Conservation (phyloP, 139 green algal species). For the Chlorella sorokiniana region DNA sequence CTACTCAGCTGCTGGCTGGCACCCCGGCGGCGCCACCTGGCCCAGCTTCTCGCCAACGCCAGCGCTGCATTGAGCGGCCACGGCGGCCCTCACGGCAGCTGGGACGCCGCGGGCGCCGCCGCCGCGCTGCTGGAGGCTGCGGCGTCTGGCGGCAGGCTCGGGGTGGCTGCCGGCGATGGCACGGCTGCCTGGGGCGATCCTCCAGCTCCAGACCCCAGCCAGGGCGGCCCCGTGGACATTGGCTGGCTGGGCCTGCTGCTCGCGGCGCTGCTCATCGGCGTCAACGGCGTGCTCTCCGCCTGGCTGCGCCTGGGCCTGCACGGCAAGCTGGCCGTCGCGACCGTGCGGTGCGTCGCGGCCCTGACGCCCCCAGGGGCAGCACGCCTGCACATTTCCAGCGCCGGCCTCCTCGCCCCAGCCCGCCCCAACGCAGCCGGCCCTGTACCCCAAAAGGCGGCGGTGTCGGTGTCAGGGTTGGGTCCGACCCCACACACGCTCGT, state of each 20-base stretch:
- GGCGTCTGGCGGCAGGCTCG: not conserved
- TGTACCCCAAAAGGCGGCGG: no score
- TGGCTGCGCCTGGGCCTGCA: conserved; percentile 53
- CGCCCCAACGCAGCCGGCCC: no score
- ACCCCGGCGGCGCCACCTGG: conserved; percentile 9
- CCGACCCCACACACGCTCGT: no score
- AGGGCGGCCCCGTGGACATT: conserved; percentile 25
- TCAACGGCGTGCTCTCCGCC: conserved; percentile 46
- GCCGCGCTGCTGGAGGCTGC: not conserved
- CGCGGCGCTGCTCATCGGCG: conserved; percentile 36
- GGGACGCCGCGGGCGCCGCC: not conserved
- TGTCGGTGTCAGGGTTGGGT: no score
- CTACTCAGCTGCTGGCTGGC: conserved; percentile 15
- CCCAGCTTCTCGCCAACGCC: conserved; percentile 22
- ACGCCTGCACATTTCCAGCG: no score
- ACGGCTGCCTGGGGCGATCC: not conserved
- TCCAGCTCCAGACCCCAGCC: not conserved
- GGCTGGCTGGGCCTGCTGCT: conserved; percentile 31
- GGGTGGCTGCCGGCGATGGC: not conserved
- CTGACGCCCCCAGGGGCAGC: no score
- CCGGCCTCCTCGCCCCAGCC: no score
- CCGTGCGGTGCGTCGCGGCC: conserved; percentile 28
- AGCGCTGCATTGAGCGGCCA: not conserved
- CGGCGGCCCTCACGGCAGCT: not conserved
- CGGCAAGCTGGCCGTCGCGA: conserved; percentile 38